These are phyloP conservation scores for Tilletia indica DNA, from an alignment of 1,284 basidiomycete species.

Conservation along the genomic window DNA sequence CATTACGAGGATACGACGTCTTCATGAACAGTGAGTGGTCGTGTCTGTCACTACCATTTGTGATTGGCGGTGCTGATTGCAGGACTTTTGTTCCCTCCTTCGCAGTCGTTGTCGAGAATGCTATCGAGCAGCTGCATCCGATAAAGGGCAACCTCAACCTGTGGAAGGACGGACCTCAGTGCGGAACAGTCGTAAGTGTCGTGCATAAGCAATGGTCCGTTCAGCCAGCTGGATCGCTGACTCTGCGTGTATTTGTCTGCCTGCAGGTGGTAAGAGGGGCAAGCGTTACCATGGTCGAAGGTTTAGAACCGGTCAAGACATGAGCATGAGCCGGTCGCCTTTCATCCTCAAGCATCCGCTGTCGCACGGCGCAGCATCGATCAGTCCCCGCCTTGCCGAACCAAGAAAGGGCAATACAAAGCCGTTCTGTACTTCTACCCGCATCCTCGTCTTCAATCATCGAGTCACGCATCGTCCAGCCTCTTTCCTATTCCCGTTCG, in stretches of 20 bases:
- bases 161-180: conserved; percentile 45
- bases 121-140: conserved; percentile 74
- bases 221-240: background rate
- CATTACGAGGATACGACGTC: conserved; percentile 94
- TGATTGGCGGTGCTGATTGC: background rate
- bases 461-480: too few relatives aligned
- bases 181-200: conserved; percentile 50
- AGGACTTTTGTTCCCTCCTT: too few relatives aligned
- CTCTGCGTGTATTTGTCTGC: background rate
- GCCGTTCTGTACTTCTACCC: too few relatives aligned
- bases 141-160: conserved; percentile 61
- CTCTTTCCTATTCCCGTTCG: too few relatives aligned
- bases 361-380: too few relatives aligned
- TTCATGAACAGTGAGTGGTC: conserved; percentile 72
- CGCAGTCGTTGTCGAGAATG: conserved; percentile 83
- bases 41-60: background rate
- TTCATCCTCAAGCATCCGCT: too few relatives aligned
- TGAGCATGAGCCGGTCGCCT: conserved; percentile 11
- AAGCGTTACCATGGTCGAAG: conserved; percentile 53
- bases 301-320: conserved; percentile 48
- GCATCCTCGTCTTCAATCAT: too few relatives aligned
- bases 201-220: background rate
- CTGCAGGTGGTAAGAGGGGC: conserved; percentile 49
- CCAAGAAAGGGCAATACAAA: too few relatives aligned
- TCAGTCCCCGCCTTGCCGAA: too few relatives aligned